Evolutionary conservation across 306 rosid species (phyloP).

Genomic region (Cucumis melo): DNA sequence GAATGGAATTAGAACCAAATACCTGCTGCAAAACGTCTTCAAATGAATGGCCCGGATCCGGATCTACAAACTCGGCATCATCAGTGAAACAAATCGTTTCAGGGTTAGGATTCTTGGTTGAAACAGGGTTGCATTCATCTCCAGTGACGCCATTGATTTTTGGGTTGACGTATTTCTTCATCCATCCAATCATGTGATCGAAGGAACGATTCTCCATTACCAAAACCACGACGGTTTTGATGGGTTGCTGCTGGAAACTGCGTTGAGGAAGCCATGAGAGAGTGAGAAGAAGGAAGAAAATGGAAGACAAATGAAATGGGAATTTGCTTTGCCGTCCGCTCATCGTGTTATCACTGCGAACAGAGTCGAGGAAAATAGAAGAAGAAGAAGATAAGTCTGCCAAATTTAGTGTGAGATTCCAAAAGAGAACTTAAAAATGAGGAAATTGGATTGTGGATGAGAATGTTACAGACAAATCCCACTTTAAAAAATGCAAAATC

Average conservation of each 20-base stretch:
- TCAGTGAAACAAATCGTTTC: slow-evolving; percentile 66
- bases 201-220: slow-evolving; percentile 95
- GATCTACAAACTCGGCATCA: slow-evolving; percentile 92
- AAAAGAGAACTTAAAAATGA: neutral
- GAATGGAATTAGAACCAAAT: slow-evolving; percentile 60
- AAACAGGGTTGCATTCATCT: slow-evolving; percentile 74
- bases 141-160: slow-evolving; percentile 81
- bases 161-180: slow-evolving; percentile 67
- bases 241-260: slow-evolving; percentile 40
- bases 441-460: slow-evolving; percentile 1
- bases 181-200: slow-evolving; percentile 95
- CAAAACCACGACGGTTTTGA: slow-evolving; percentile 76
- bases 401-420: neutral
- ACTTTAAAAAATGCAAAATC: neutral
- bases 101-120: slow-evolving; percentile 31
- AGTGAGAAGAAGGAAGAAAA: slow-evolving; percentile 32
- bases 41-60: slow-evolving; percentile 97
- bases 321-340: slow-evolving; percentile 10
- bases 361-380: neutral
- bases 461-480: neutral
- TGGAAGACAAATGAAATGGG: slow-evolving; percentile 14
- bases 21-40: slow-evolving; percentile 81
- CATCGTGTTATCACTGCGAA: slow-evolving; percentile 13
- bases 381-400: neutral
- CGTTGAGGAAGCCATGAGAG: slow-evolving; percentile 25